These are phyloP conservation scores for Aegilops speltoides DNA, from an alignment of 176 grass and related monocot species.

Conservation along the genomic window DNA sequence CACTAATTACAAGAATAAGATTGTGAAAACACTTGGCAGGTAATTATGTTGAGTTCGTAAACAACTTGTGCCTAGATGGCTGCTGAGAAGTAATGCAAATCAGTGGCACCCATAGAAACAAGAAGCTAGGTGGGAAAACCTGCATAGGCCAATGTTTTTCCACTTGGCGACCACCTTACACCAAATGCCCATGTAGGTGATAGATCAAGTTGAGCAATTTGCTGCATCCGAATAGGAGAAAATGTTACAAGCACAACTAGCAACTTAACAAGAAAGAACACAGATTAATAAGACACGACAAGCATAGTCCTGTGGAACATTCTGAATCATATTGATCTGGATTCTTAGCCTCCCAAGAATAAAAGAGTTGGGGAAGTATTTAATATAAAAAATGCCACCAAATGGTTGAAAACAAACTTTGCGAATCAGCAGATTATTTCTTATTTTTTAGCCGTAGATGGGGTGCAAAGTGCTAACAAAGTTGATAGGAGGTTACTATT, in stretches of 20 bases:
- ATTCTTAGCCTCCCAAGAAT: background rate
- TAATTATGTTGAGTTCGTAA: background rate
- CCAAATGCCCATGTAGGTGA: slow-evolving; percentile 92
- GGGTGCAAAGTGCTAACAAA: background rate
- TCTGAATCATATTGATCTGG: background rate
- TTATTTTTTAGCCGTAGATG: background rate
- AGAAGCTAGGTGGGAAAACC: slow-evolving; percentile 35
- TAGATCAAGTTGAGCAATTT: slow-evolving; percentile 97
- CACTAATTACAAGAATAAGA: background rate
- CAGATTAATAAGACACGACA: background rate
- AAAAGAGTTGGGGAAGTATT: background rate
- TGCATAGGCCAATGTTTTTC: slow-evolving; percentile 91
- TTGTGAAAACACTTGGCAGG: background rate
- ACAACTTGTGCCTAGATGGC: background rate
- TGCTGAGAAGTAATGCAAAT: background rate
- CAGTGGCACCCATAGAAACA: slow-evolving; percentile 22
- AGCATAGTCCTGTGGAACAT: background rate
- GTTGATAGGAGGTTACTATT: background rate
- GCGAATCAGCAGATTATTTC: background rate
- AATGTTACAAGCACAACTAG: background rate
- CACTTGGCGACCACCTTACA: slow-evolving; percentile 95
- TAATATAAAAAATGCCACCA: background rate
- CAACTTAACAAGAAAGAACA: slow-evolving; percentile 1
- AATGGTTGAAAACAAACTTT: slow-evolving; percentile 1
- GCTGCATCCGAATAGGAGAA: slow-evolving; percentile 54